These are phyloP conservation scores for Pseudogymnoascus sp. DNA, from an alignment of 2,329 filamentous ascomycete genomes.

Conservation along the genomic window DNA sequence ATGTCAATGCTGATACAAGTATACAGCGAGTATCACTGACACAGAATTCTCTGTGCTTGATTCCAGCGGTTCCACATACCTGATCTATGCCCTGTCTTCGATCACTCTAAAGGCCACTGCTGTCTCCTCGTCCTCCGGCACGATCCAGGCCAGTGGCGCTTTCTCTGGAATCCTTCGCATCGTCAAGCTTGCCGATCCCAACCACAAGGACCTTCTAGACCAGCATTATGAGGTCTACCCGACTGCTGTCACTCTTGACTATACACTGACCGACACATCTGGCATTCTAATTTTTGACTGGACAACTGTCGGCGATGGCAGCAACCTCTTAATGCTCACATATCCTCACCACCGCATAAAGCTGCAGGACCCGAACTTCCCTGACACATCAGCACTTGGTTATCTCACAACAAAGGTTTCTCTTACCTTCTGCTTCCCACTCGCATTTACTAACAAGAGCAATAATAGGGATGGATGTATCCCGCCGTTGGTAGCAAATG, in stretches of 20 bases:
- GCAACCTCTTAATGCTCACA: constrained; percentile 21
- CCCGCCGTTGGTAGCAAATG: constrained; percentile 21
- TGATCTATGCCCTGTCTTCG: constrained; percentile 21
- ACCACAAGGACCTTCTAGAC: constrained; percentile 21
- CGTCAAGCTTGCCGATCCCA: constrained; percentile 19
- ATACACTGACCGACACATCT: constrained; percentile 18
- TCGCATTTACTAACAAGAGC: neutral
- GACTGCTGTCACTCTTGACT: constrained; percentile 18
- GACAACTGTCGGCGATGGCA: constrained; percentile 18
- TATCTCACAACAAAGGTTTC: constrained; percentile 24
- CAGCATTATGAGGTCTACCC: constrained; percentile 22
- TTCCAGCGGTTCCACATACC: constrained; percentile 19
- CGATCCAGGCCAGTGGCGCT: constrained; percentile 15
- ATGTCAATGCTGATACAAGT: neutral
- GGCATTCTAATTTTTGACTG: constrained; percentile 23
- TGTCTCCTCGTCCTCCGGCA: constrained; percentile 15
- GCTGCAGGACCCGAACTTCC: constrained; percentile 20
- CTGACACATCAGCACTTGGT: constrained; percentile 17
- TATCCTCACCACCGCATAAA: constrained; percentile 23
- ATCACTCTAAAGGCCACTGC: constrained; percentile 21
- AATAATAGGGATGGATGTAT: constrained; percentile 23
- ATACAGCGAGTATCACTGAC: constrained; percentile 17
- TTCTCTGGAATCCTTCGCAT: constrained; percentile 21
- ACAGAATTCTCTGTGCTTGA: constrained; percentile 22
- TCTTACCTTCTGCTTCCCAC: neutral